phyloP scores from a whole-genome alignment of 441 rosid species.

The Pelargonium citronellum region DNA sequence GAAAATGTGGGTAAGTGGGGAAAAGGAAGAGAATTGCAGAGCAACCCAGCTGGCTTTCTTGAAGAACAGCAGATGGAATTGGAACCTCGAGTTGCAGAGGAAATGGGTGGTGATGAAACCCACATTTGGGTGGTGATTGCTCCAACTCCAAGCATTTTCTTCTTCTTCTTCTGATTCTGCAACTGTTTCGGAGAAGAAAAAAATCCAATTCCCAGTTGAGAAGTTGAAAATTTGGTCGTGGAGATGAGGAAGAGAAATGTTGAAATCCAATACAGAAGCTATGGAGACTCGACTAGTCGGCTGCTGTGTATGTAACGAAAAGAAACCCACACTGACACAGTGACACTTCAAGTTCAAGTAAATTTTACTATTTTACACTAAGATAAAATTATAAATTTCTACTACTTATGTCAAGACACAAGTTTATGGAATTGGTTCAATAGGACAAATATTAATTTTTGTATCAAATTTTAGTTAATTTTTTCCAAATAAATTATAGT shows the following conservation, averaged over 20 bases:
- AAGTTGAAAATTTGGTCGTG: neutral
- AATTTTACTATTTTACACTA: no score
- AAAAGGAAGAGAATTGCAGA: slow-evolving; percentile 11
- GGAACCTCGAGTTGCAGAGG: slow-evolving; percentile 15
- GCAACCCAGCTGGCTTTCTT: slow-evolving; percentile 12
- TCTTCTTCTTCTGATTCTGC: neutral
- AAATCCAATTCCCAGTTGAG: neutral
- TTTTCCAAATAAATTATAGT: no score
- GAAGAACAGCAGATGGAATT: slow-evolving; percentile 18
- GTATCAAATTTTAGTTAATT: no score
- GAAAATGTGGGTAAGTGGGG: slow-evolving; percentile 16
- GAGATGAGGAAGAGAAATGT: neutral
- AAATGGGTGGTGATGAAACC: slow-evolving; percentile 18
- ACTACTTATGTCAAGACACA: no score
- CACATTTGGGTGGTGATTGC: slow-evolving; percentile 25
- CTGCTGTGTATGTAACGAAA: neutral
- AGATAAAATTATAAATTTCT: no score
- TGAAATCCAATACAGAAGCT: neutral
- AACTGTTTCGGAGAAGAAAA: neutral
- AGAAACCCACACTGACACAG: neutral
- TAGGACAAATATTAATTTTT: no score
- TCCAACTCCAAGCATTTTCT: slow-evolving; percentile 20
- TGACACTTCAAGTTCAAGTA: no score
- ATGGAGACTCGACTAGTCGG: neutral
- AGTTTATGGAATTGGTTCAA: no score